Base-by-base conservation (phyloP, 306 rosid species). In the Ammopiptanthus mongolicus region DNA sequence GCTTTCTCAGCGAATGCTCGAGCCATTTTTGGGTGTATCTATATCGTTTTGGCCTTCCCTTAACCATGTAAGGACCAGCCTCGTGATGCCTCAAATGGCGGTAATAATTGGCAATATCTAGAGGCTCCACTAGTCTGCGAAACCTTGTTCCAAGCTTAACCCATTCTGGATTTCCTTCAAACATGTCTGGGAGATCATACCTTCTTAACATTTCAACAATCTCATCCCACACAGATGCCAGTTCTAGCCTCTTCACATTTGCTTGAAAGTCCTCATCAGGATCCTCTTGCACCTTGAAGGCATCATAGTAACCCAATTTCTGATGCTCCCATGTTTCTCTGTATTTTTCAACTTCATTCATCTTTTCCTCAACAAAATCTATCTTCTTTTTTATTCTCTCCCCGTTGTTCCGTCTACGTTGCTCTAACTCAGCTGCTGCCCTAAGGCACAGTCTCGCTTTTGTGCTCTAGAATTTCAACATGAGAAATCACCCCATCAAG, bases 51-150 rank as follows among this genome's bases (percentile, higher is more conserved):
- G 98, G 90, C 85, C 98, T 82, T 2, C 83, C 92, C 46, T 23
- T 68, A 0, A 0, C 3, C 86, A 81, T 60, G 66, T 93, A 93
- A 8, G 88, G 25, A 14, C 86, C 86, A 0, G 83, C 46, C 51
- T 84, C 92, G 8, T 75, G 85, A 5, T 88, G 50, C 85, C 79
- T 88, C 0, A 19, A 42, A 31, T 89, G 97, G 17, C 98, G 51
- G 10, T 93, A 93, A 53, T 84, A 93, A 77, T 93, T 91, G 8
- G 96, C 90, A 12, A 92, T 65, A 42, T 89, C 96, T 1, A 92
- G 78, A 47, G 97, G 96, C 80, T 92, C 97, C 31, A 83, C 77
- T 6, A 87, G 67, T 25, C 65, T 46, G 8, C 96, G 82, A 44
- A 56, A 86, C 65, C 23, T 4, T 1, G 93, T 92, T 31, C 89